Evolutionary conservation across 768 basidiomycete genomes (phyloP), one percentile per base, ranked within the genome.

Genomic region (Pisolithus microcarpus): DNA sequence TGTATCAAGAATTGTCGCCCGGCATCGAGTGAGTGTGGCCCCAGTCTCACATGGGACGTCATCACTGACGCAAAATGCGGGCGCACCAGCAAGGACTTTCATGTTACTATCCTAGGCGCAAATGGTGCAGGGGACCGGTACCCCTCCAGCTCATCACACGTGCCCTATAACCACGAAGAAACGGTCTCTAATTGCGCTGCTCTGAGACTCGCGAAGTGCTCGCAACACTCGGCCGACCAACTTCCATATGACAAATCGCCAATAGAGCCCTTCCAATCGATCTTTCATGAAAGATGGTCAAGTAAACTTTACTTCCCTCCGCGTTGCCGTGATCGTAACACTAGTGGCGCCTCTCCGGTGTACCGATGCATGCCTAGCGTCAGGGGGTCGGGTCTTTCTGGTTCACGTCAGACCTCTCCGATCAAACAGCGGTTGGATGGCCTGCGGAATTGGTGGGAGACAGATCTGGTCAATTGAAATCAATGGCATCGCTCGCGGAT

Each of bases 161-260:
- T 51, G 76, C 64, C 9, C 77, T 94, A 37, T 84, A 86, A 51
- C 92, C 95, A 1, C 72, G 79, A 87, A 66, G 96, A 96, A 46
- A 91, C 90, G 37, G 66, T 99, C 58, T 88, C 87, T 45, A 91
- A 91, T 62, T 95, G 98, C 67, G 74, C 85, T 39, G 77, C 76
- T 19, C 80, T 99, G 60, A 99, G 98, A 70, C 82, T 99, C 52
- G 90, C 93, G 58, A 99, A 98, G 70, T 98, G 98, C 76, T 92
- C 89, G 5, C 96, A 99, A 73, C 96, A 99, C 75, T 91, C 87
- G 49, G 94, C 96, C 26, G 96, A 99, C 70, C 96, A 99, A 69
- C 82, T 99, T 9, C 96, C 96, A 23, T 98, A 96, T 70, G 85
- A 93, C 55, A 79, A 79, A 65, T 75, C 82, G 23, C 94, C 96